Evolutionary conservation across 345 rosid genomes (phyloP), one percentile per base, ranked within the genome.

Genomic region (Corymbia maculata): DNA sequence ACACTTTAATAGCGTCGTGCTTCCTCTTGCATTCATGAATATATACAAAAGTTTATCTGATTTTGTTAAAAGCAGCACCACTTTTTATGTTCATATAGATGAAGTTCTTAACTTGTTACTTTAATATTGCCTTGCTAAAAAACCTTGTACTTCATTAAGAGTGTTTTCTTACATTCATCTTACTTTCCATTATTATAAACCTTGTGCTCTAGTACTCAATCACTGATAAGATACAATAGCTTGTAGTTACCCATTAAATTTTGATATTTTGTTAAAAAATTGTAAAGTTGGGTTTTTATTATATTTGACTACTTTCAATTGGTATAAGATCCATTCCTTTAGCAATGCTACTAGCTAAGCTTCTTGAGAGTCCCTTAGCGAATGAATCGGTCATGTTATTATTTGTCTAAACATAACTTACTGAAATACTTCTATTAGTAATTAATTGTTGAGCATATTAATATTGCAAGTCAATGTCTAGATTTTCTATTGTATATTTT

Each of bases 341-440:
- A 9, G 13, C 9, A 55, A 28, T 55, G 24, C 6, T 9, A 2
- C 6, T 22, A 55, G 61, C 42, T 36, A 36, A 36, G 4, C 61
- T 6, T 55, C 61, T 22, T 55, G 61, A 55, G 61, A 22, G 61
- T 55, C 28, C 61, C 6, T 55, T 22, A 36, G 42, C 42, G 61
- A 55, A 22, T 55, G 28, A 53, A 0, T 2, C 0, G 19, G 2
- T 55, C 61, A 55, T 12, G 1, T 55, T 55, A 55, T 55, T 0
- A 28, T 22, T 55, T 55, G 61, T 55, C 0, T 4, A 0, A 55
- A 0, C 24, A 55, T 55, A 22, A 22, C 0, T 50, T 55, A 55
- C 6, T 22, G 0, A 55, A 55, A 22, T 55, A 55, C 22, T 55
- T 55, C 61, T 55, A 22, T 55, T 1, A 9, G 0, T 0, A 55